Percentiles rank a stretch among this genome's conserved stretches.
These are phyloP conservation scores for Plectranthus barbatus DNA, from an alignment of 257 asterid genomes.

Conservation along the genomic window DNA sequence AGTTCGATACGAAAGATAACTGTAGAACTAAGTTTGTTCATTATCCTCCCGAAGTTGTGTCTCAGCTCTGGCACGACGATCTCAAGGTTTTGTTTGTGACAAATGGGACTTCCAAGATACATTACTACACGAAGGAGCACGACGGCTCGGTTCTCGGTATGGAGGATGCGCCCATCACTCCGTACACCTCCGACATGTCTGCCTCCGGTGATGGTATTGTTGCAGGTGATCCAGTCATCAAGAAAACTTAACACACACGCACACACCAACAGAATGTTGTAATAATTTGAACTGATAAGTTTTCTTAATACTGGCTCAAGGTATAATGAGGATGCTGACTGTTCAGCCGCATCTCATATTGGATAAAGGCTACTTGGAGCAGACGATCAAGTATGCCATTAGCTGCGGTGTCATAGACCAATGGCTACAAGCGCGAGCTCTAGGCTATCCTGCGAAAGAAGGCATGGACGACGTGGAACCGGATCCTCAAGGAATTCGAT, in stretches of 20 bases:
- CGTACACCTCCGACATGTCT: conserved; percentile 87
- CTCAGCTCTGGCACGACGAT: conserved; percentile 79
- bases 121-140: conserved; percentile 80
- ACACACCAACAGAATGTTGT: too few relatives aligned
- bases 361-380: conserved; percentile 65
- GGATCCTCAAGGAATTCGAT: conserved; percentile 65
- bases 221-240: conserved; percentile 50
- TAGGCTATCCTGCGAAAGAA: conserved; percentile 88
- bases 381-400: conserved; percentile 60
- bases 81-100: conserved; percentile 86
- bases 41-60: conserved; percentile 62
- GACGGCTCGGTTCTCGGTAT: conserved; percentile 69
- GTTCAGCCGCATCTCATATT: conserved; percentile 66
- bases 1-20: conserved; percentile 60
- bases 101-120: conserved; percentile 91
- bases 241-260: too few relatives aligned
- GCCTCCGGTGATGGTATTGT: conserved; percentile 89
- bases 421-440: conserved; percentile 61
- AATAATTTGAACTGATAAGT: not conserved
- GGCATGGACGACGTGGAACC: conserved; percentile 69
- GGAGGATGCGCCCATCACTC: conserved; percentile 90
- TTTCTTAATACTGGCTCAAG: conserved; percentile 26
- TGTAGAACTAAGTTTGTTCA: conserved; percentile 67
- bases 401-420: conserved; percentile 85
- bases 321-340: conserved; percentile 66